A percentile compares a stretch with the other conserved stretches of the same genome.
Evolutionary conservation across 139 green algal genomes (phyloP).

Genomic region (Chara braunii): DNA sequence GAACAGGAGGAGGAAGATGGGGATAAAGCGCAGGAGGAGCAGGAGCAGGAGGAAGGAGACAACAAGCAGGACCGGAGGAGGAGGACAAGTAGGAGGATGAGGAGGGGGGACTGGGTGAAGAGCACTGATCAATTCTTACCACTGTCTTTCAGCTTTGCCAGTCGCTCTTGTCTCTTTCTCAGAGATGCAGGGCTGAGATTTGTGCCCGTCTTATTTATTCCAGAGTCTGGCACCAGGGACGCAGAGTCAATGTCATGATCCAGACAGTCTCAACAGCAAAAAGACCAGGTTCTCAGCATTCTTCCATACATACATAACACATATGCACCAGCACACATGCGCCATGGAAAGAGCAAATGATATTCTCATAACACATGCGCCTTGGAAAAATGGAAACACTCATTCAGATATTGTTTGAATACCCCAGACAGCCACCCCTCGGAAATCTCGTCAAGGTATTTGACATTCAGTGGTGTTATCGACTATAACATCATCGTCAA

Average conservation of each 20-base stretch:
- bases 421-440: too few species aligned
- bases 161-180: conserved; percentile 26
- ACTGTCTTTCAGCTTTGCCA: conserved; percentile 37
- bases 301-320: background rate
- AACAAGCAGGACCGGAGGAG: background rate
- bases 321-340: too few species aligned
- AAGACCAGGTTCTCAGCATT: background rate
- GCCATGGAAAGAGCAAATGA: too few species aligned
- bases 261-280: background rate
- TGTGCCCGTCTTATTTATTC: background rate
- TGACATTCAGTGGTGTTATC: too few species aligned
- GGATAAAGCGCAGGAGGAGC: background rate
- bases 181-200: background rate
- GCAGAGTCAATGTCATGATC: background rate
- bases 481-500: too few species aligned
- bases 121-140: conserved; percentile 4
- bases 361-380: too few species aligned
- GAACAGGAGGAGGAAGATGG: background rate
- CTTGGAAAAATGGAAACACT: too few species aligned
- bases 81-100: too few species aligned
- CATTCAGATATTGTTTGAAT: too few species aligned
- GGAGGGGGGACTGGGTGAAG: too few species aligned
- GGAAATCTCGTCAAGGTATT: too few species aligned
- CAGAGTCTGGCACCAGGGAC: background rate
- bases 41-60: background rate